Conservation (phyloP, 129 eudicot genomes). For the Helichrysum umbraculigerum region DNA sequence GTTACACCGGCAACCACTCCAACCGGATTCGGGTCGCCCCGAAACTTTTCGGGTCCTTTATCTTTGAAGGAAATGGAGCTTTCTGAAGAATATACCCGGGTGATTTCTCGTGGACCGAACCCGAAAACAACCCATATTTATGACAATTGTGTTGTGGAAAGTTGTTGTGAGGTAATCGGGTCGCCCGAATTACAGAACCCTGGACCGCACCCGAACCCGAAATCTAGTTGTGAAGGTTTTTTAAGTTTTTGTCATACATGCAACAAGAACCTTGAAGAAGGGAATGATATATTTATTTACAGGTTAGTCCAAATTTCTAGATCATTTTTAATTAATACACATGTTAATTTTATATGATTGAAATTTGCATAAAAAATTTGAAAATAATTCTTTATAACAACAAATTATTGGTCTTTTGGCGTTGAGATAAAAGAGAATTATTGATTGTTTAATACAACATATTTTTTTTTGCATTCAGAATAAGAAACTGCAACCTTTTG, state of each 20-base stretch:
- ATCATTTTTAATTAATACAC: neutral
- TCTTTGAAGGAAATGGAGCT: conserved; percentile 73
- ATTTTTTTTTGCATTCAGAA: no score
- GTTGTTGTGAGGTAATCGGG: conserved; percentile 57
- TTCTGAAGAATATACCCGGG: conserved; percentile 82
- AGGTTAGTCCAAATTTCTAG: conserved; percentile 41
- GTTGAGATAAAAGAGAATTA: neutral
- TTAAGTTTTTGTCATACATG: conserved; percentile 66
- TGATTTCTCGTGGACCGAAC: conserved; percentile 68
- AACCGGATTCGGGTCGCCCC: conserved; percentile 40
- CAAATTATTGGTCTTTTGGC: neutral
- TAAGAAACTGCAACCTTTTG: neutral
- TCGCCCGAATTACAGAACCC: conserved; percentile 42
- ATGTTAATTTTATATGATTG: neutral
- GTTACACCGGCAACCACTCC: conserved; percentile 34
- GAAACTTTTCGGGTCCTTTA: conserved; percentile 34
- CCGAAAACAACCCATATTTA: conserved; percentile 79
- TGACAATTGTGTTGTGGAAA: conserved; percentile 73
- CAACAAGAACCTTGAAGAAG: conserved; percentile 69
- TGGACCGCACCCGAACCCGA: conserved; percentile 41
- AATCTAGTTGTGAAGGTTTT: conserved; percentile 52
- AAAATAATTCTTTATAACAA: neutral
- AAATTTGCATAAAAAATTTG: neutral
- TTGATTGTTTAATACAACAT: no score
- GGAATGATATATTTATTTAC: conserved; percentile 69